Conservation (phyloP, 176 grass and related monocot species). For the Rhynchospora tenuis region DNA sequence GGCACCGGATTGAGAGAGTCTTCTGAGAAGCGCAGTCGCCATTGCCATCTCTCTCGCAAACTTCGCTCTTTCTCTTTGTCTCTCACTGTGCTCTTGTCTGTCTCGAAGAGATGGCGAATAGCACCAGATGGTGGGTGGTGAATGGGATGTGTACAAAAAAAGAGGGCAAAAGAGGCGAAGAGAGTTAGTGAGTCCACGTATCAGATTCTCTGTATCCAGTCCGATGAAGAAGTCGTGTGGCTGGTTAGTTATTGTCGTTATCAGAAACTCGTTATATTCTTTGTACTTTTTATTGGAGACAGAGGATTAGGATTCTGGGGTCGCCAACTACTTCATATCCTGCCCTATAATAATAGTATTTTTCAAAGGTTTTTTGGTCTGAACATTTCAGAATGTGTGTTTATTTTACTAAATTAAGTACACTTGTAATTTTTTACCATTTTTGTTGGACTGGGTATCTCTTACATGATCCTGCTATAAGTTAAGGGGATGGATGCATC, state of each 20-base stretch:
- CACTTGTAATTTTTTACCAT: neutral
- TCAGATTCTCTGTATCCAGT: neutral
- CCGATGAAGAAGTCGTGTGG: neutral
- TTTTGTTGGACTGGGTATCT: neutral
- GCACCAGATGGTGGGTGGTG: neutral
- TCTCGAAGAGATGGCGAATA: neutral
- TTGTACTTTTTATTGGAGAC: neutral
- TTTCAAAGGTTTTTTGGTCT: neutral
- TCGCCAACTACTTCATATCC: neutral
- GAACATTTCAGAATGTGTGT: neutral
- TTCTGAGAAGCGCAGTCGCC: slow-evolving; percentile 31
- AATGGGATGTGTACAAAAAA: slow-evolving; percentile 15
- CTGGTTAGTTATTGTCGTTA: neutral
- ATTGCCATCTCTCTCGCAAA: slow-evolving; percentile 33
- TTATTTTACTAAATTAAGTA: neutral
- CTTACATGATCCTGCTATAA: neutral
- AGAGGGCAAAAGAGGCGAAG: neutral
- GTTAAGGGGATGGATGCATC: neutral
- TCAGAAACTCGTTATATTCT: neutral
- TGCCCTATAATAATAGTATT: neutral
- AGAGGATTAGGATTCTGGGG: neutral
- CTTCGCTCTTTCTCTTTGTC: slow-evolving; percentile 9
- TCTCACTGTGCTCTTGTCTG: neutral
- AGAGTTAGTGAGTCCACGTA: neutral
- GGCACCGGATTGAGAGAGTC: slow-evolving; percentile 27